These are phyloP conservation scores for Apiospora saccharicola DNA, from an alignment of 2,329 filamentous ascomycete genomes.

Conservation along the genomic window DNA sequence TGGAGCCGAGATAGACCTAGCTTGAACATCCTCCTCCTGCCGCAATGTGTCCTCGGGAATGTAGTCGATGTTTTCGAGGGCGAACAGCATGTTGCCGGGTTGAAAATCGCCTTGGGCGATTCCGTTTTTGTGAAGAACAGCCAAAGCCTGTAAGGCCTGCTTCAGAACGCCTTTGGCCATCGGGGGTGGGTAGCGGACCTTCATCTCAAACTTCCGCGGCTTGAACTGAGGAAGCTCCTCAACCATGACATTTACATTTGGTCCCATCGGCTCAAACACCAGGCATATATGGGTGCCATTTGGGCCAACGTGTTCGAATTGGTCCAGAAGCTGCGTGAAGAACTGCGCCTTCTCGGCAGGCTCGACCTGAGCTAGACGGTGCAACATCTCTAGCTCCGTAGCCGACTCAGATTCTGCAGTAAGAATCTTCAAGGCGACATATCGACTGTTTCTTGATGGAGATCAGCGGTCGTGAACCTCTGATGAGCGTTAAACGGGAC, in stretches of 20 bases:
- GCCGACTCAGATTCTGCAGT: constrained; percentile 29
- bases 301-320: constrained; percentile 48
- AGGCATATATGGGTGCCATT: constrained; percentile 55
- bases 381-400: constrained; percentile 34
- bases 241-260: constrained; percentile 47
- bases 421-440: constrained; percentile 39
- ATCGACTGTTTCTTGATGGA: constrained; percentile 33
- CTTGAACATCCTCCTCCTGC: constrained; percentile 36
- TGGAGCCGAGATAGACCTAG: constrained; percentile 35
- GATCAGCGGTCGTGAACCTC: constrained; percentile 25
- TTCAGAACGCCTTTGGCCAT: constrained; percentile 51
- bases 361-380: constrained; percentile 30
- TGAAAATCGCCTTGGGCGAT: constrained; percentile 51
- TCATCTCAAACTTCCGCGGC: constrained; percentile 34
- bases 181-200: constrained; percentile 46
- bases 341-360: constrained; percentile 34
- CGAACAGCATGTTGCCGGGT: constrained; percentile 48
- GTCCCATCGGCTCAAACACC: constrained; percentile 49
- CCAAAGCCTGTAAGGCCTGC: constrained; percentile 47
- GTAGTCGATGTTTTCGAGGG: constrained; percentile 39
- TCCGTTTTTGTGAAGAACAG: constrained; percentile 46
- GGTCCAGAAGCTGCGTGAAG: constrained; percentile 45
- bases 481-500: constrained; percentile 1
- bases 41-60: constrained; percentile 35
- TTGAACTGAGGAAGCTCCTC: constrained; percentile 44